These are phyloP conservation scores for Diplogelasinospora grovesii DNA, from an alignment of 495 filamentous ascomycete species.

Conservation along the genomic window DNA sequence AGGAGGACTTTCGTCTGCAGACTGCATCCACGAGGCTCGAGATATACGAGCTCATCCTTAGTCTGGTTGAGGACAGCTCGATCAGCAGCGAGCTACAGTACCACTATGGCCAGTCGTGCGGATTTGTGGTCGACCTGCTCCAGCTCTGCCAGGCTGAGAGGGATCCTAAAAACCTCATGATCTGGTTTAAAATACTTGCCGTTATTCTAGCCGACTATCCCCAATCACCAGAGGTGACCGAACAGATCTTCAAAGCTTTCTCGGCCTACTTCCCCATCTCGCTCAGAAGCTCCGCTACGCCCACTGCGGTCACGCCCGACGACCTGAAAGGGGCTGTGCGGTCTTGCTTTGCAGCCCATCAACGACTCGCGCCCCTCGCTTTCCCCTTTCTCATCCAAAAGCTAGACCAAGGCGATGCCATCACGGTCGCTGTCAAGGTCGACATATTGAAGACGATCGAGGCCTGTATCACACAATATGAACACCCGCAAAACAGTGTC, in stretches of 20 bases:
- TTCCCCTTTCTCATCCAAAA: slow-evolving; percentile 43
- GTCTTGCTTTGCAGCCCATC: slow-evolving; percentile 40
- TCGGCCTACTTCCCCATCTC: slow-evolving; percentile 50
- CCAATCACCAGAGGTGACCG: slow-evolving; percentile 32
- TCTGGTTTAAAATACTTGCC: slow-evolving; percentile 40
- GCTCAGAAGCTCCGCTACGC: slow-evolving; percentile 33
- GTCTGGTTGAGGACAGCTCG: slow-evolving; percentile 28
- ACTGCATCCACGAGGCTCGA: slow-evolving; percentile 37
- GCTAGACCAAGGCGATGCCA: slow-evolving; percentile 43
- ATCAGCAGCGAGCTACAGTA: slow-evolving; percentile 35
- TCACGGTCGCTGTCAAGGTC: slow-evolving; percentile 46
- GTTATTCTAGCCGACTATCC: slow-evolving; percentile 33
- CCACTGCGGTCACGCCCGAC: slow-evolving; percentile 40
- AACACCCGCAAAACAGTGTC: slow-evolving; percentile 30
- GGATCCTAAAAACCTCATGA: slow-evolving; percentile 41
- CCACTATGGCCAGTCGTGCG: slow-evolving; percentile 29
- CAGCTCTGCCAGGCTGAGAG: slow-evolving; percentile 41
- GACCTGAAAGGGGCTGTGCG: slow-evolving; percentile 42
- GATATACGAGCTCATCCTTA: slow-evolving; percentile 40
- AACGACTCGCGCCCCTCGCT: slow-evolving; percentile 28
- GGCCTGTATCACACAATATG: slow-evolving; percentile 38
- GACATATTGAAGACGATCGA: slow-evolving; percentile 45
- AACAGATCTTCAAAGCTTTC: slow-evolving; percentile 40
- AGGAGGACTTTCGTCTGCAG: slow-evolving; percentile 43
- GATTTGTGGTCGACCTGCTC: slow-evolving; percentile 35